Evolutionary conservation across 192 early-diverging fungal species (phyloP).

Genomic region (Lobosporangium transversale): DNA sequence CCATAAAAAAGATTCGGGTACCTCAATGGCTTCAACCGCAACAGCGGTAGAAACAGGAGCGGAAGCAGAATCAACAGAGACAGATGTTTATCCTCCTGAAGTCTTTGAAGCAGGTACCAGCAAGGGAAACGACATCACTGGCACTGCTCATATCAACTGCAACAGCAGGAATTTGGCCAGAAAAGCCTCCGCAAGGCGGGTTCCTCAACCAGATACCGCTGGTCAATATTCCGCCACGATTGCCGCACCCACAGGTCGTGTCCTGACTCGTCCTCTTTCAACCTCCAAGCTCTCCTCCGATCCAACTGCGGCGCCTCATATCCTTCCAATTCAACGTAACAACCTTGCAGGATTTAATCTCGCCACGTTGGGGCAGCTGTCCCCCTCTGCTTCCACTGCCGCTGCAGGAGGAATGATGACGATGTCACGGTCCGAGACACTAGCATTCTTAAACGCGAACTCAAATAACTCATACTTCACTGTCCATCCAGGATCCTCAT

Average conservation of each 20-base stretch:
- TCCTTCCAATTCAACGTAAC: constrained; percentile 34
- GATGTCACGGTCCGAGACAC: constrained; percentile 34
- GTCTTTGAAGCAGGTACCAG: no score
- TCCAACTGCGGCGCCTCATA: constrained; percentile 31
- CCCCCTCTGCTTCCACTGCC: constrained; percentile 22
- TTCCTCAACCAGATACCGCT: no score
- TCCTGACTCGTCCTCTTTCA: constrained; percentile 38
- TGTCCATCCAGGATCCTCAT: not conserved
- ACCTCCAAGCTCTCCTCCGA: constrained; percentile 39
- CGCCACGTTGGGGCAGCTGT: constrained; percentile 41
- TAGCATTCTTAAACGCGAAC: constrained; percentile 27
- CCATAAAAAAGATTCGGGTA: constrained; percentile 50
- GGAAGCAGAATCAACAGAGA: not conserved
- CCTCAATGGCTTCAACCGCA: constrained; percentile 21
- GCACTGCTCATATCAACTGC: no score
- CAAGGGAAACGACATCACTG: no score
- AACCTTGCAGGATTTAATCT: constrained; percentile 46
- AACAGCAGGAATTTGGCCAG: no score
- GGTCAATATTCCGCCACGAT: no score
- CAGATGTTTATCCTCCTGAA: no score
- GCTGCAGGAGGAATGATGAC: constrained; percentile 14
- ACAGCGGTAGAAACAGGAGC: not conserved
- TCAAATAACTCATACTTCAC: constrained; percentile 27
- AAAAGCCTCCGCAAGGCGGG: no score
- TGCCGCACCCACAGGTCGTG: constrained; percentile 30